phyloP scores from a whole-genome alignment of 192 early-diverging fungal species.

The Gonapodya prolifera region DNA sequence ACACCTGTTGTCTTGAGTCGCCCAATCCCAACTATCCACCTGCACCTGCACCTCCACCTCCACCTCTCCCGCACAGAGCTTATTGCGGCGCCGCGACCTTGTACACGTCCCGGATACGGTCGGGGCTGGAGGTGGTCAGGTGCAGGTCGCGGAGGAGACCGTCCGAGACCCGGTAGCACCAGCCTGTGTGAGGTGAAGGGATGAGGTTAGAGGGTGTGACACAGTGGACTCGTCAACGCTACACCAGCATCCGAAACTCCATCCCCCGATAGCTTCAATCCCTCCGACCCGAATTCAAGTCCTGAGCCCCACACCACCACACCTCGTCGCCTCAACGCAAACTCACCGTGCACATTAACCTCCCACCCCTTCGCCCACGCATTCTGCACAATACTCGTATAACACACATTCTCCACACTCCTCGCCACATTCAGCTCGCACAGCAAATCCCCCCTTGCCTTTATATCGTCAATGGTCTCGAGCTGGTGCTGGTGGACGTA shows the following conservation, averaged over 20 bases:
- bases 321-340: neutral
- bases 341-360: slow-evolving; percentile 25
- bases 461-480: slow-evolving; percentile 15
- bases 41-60: too few relatives aligned
- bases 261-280: neutral
- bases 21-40: too few relatives aligned
- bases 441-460: slow-evolving; percentile 18
- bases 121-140: neutral
- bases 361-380: slow-evolving; percentile 64
- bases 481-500: slow-evolving; percentile 38
- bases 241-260: neutral
- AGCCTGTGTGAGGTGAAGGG: neutral
- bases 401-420: slow-evolving; percentile 53
- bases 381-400: slow-evolving; percentile 66
- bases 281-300: neutral
- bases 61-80: too few relatives aligned
- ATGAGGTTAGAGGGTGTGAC: neutral
- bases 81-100: neutral
- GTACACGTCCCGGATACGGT: neutral
- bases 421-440: slow-evolving; percentile 62
- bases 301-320: neutral
- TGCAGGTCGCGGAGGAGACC: slow-evolving; percentile 4
- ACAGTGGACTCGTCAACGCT: neutral
- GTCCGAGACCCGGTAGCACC: slow-evolving; percentile 3
- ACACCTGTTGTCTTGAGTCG: too few relatives aligned